Base-by-base conservation (phyloP, 169 alveolate genomes). In the Ophryocystis elektroscirrha region DNA sequence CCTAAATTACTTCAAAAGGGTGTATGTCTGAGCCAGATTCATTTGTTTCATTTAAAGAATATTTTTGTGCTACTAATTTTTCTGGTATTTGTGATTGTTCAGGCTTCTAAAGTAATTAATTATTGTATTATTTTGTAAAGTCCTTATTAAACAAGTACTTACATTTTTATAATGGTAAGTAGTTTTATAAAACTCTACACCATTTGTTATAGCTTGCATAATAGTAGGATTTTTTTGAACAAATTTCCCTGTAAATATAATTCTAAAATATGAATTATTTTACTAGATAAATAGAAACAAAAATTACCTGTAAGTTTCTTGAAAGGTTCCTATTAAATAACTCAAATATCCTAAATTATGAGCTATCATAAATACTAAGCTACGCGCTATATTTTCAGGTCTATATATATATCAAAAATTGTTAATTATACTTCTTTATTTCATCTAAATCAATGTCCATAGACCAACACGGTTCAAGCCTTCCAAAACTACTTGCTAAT, bases 221-320 rank as follows among this genome's bases (percentile, higher is more conserved):
- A 77, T 76, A 29, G 61, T 57, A 12, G 65, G 76, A 52, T 76
- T 63, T 19, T 75, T 73, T 53, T 75, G 63, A n/a, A 82, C 59
- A 63, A 73, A 84, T 49, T 79, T 80, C 0, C 93, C 93, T 12
- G 79, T 76, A 58, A 74, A 84, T 30, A 72, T 77, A 9, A 83
- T 62, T 36, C 81, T 67, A 30, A 22, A 28, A 12, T 39, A 39
- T 20, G 48, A 36, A 27, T 23, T n/a, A 16, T 19, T 19, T 5
- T 19, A 12, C 39, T n/a, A n/a, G 28, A 28, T 4, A 54, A n/a
- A 46, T 47, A 2, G 12, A 1, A 28, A 4, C 39, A 9, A 28
- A 16, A 27, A 20, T n/a, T 12, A 65, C 79, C 74, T 58, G 41
- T 63, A 69, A 19, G 71, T 75, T 19, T 72, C 59, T 47, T 80